Evolutionary conservation across 495 filamentous ascomycete genomes (phyloP), one percentile per base, ranked within the genome.

Genomic region (Aspergillus cristatus): DNA sequence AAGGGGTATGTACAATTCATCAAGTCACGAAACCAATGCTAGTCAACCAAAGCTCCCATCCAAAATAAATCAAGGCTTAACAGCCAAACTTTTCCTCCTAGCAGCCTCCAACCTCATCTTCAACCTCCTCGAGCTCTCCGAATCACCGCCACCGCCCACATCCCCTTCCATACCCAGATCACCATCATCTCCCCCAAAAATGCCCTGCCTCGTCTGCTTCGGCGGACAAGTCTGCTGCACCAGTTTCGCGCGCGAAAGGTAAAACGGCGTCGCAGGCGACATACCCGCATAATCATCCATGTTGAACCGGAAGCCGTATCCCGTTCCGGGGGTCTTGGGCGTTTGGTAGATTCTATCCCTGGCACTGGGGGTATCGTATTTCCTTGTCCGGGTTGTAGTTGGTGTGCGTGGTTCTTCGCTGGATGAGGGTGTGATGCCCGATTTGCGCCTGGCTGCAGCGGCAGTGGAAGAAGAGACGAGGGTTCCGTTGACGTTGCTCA

Each of bases 41-140:
- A 14, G 10, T 24, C 20, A 24, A 24, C 20, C 20, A 24, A 24
- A 4, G 20, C 20, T 24, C 32, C 11, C 10, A 25, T 24, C 2
- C 28, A 31, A 37, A 32, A 6, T 6, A 30, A 42, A 28, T 12
- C 18, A 28, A 13, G 85, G 86, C 30, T 83, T 81, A 62, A 78
- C 89, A 46, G 87, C 84, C 60, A 86, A 54, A 51, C 82, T 94
- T 73, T 88, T 88, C 29, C 87, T 68, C 34, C 84, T 64, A 0
- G 84, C 85, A 26, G 79, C 74, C 64, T 86, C 74, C 40, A 94
- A 58, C 32, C 79, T 71, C 58, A 77, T 67, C 42, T 79, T 65
- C 11, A 89, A 59, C 16, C 72, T 63, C 32, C 68, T 46, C 40
- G 65, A 47, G 18, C 52, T 39, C 32, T 62, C 56, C 17, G n/a